Percentiles rank a stretch among this genome's conserved stretches.
These are phyloP conservation scores for Coprinopsis sp. DNA, from an alignment of 768 basidiomycete species.

Conservation along the genomic window DNA sequence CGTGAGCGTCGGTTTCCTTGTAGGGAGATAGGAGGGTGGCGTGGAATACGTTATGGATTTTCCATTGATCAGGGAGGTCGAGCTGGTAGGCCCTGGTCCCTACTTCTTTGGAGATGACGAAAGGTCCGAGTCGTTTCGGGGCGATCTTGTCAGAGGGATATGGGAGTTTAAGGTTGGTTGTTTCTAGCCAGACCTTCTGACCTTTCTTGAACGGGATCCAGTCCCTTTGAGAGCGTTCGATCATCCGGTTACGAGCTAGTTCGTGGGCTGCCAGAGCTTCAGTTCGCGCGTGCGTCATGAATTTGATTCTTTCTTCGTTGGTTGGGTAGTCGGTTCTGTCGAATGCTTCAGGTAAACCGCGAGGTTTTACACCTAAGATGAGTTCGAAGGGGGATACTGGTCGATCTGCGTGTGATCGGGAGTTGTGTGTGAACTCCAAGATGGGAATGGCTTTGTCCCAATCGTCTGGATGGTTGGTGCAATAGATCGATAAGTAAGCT, in stretches of 20 bases:
- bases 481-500: slow-evolving; percentile 15
- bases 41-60: slow-evolving; percentile 12
- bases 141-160: slow-evolving; percentile 5
- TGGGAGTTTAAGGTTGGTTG: not conserved
- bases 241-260: slow-evolving; percentile 5
- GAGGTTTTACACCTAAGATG: slow-evolving; percentile 9
- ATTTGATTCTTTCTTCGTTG: slow-evolving; percentile 1
- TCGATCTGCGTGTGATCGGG: slow-evolving; percentile 9
- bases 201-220: slow-evolving; percentile 5
- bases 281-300: slow-evolving; percentile 4
- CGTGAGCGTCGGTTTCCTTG: slow-evolving; percentile 8
- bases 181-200: slow-evolving; percentile 2
- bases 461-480: slow-evolving; percentile 12
- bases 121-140: not conserved
- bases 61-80: slow-evolving; percentile 11
- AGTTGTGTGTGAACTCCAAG: slow-evolving; percentile 18
- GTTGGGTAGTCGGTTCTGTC: slow-evolving; percentile 6
- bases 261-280: slow-evolving; percentile 16
- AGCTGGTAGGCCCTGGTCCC: slow-evolving; percentile 12
- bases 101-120: slow-evolving; percentile 7
- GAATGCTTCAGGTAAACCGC: slow-evolving; percentile 6
- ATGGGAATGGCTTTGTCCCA: slow-evolving; percentile 11
- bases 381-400: slow-evolving; percentile 18
- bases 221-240: not conserved
- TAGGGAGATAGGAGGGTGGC: slow-evolving; percentile 3